These are phyloP conservation scores for Ophiostoma perfectum DNA, from an alignment of 2,329 filamentous ascomycete species.

Conservation along the genomic window DNA sequence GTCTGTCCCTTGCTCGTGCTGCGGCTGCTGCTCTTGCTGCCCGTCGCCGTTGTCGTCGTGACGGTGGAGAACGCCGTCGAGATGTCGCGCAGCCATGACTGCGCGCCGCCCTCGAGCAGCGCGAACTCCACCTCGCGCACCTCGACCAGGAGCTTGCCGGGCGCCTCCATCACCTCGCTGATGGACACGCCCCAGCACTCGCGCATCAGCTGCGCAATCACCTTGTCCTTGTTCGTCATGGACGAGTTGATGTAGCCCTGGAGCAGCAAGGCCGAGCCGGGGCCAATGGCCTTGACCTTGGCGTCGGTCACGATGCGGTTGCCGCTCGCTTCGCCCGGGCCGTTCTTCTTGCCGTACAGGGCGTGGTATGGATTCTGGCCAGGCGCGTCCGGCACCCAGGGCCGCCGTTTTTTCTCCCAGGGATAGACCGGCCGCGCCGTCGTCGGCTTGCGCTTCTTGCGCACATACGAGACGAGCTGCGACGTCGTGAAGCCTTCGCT, in stretches of 20 bases:
- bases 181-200: slow-evolving; percentile 48
- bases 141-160: slow-evolving; percentile 39
- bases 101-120: slow-evolving; percentile 40
- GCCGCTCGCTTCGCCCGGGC: too few species aligned
- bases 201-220: slow-evolving; percentile 42
- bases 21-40: slow-evolving; percentile 32
- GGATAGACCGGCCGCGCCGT: slow-evolving; percentile 15
- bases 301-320: neutral
- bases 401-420: slow-evolving; percentile 41
- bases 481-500: slow-evolving; percentile 42
- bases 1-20: slow-evolving; percentile 27
- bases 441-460: slow-evolving; percentile 14
- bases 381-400: slow-evolving; percentile 39
- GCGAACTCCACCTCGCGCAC: slow-evolving; percentile 40
- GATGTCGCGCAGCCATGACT: slow-evolving; percentile 35
- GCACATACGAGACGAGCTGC: slow-evolving; percentile 44
- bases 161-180: slow-evolving; percentile 40
- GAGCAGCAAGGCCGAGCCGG: slow-evolving; percentile 18
- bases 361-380: slow-evolving; percentile 8
- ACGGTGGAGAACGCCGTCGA: slow-evolving; percentile 26
- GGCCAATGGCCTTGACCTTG: slow-evolving; percentile 17
- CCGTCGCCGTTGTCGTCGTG: slow-evolving; percentile 15
- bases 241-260: slow-evolving; percentile 19
- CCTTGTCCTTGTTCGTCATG: slow-evolving; percentile 37
- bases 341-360: neutral